phyloP scores from a whole-genome alignment of 2,329 filamentous ascomycete genomes.

The Cladobotryum protrusum region DNA sequence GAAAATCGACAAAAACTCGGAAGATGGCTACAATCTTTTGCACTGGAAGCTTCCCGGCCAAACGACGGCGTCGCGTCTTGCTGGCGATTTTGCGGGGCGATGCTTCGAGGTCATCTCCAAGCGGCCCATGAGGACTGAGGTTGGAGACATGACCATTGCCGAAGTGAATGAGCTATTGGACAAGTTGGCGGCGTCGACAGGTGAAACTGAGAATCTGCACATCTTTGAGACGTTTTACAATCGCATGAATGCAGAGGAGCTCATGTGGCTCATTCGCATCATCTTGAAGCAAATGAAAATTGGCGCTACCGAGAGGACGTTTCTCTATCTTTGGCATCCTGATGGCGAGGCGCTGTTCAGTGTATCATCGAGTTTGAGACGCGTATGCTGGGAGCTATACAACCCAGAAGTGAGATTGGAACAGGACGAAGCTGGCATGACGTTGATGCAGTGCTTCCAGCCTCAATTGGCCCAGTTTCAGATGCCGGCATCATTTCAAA shows the following conservation, averaged over 20 bases:
- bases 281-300: slow-evolving; percentile 73
- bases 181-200: slow-evolving; percentile 63
- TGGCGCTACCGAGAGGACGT: slow-evolving; percentile 78
- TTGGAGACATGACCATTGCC: slow-evolving; percentile 75
- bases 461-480: slow-evolving; percentile 93
- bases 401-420: slow-evolving; percentile 68
- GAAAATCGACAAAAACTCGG: slow-evolving; percentile 84
- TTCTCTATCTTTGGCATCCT: slow-evolving; percentile 76
- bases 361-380: slow-evolving; percentile 80
- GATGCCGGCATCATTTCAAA: slow-evolving; percentile 68
- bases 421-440: slow-evolving; percentile 66
- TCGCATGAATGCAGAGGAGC: slow-evolving; percentile 86
- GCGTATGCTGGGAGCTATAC: slow-evolving; percentile 90
- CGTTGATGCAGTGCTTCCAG: slow-evolving; percentile 91
- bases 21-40: slow-evolving; percentile 77
- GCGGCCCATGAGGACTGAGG: slow-evolving; percentile 65
- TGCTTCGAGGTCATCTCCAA: slow-evolving; percentile 85
- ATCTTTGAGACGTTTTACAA: slow-evolving; percentile 82
- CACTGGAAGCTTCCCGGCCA: slow-evolving; percentile 90
- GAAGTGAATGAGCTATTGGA: slow-evolving; percentile 88
- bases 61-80: slow-evolving; percentile 54
- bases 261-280: slow-evolving; percentile 92
- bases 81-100: slow-evolving; percentile 86
- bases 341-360: slow-evolving; percentile 76
- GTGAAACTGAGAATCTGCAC: slow-evolving; percentile 76